Base-by-base conservation (phyloP, 1,284 basidiomycete genomes). In the Leccinum pachyderme region DNA sequence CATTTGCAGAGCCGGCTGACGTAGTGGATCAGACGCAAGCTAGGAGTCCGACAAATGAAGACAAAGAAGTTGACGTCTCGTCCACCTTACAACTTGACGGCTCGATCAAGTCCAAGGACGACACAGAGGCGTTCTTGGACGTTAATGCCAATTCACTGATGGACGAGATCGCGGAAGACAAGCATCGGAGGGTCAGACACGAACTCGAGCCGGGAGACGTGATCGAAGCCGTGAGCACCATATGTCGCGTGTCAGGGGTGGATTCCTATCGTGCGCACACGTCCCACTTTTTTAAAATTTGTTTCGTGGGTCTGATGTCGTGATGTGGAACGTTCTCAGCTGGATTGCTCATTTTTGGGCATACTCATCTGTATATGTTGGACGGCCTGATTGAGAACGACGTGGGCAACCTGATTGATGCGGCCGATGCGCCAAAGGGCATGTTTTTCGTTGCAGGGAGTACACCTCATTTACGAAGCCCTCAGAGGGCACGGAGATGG, bases 341-440 rank as follows among this genome's bases (percentile, higher is more conserved):
- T 54, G 93, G 94, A 2, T 77, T 98, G 7, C 77, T 97, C 25
- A 95, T 98, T 49, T 81, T 95, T 27, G 95, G 94, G 15, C 81
- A 81, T 51, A 87, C 83, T 4, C 91, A 95, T 65, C 72, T 98
- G 7, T 98, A 98, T 64, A 88, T 98, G 76, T 76, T 98, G 13
- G 94, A 98, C 65, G 94, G 95, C 6, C 77, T 97, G n/a, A 89
- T 96, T 13, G 91, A 96, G 69, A 88, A 86, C 51, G 83, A 89
- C 8, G 84, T 87, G 45, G 94, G 93, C 0, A 94, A 96, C 69
- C 84, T 98, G 35, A 87, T 97, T 49, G 92, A 95, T 63, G 91
- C 91, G 1, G 83, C 83, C 60, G 91, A 96, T 62, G 93, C 93
- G 3, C 91, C 93, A 0, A 83, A 84, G 59, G 84, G 87, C 49